These are phyloP conservation scores for Apostasia shenzhenica DNA, from an alignment of 106 monocot genomes.

Conservation along the genomic window DNA sequence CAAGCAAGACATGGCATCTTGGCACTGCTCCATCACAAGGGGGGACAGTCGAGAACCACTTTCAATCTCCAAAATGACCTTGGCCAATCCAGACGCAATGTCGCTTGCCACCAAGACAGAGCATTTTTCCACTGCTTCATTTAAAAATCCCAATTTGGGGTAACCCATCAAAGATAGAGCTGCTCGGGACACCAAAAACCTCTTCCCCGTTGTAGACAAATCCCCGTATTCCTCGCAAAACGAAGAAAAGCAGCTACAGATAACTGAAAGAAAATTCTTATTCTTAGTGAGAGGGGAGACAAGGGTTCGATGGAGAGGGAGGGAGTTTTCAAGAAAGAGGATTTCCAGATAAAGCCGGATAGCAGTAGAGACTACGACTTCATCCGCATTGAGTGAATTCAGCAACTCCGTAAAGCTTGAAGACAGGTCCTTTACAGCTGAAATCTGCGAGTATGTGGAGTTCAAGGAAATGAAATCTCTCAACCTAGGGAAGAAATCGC, in stretches of 20 bases:
- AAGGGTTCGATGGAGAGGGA: conserved; percentile 87
- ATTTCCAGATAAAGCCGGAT: conserved; percentile 58
- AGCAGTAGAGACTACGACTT: conserved; percentile 17
- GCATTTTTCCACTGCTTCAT: conserved; percentile 60
- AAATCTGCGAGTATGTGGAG: conserved; percentile 75
- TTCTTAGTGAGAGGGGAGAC: conserved; percentile 72
- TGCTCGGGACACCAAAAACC: conserved; percentile 67
- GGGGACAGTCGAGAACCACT: conserved; percentile 74
- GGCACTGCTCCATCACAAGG: conserved; percentile 91
- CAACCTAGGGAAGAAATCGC: conserved; percentile 38
- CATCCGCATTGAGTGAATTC: conserved; percentile 16
- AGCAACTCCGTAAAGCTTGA: conserved; percentile 47
- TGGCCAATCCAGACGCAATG: conserved; percentile 42
- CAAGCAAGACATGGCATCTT: conserved; percentile 96
- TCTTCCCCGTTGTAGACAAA: conserved; percentile 27
- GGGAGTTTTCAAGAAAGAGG: conserved; percentile 89
- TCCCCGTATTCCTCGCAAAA: conserved; percentile 46
- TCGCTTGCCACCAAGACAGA: conserved; percentile 51
- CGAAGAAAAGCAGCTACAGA: conserved; percentile 38
- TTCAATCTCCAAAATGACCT: conserved; percentile 42
- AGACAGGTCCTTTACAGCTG: conserved; percentile 58
- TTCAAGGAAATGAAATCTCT: conserved; percentile 39
- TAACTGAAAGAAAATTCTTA: conserved; percentile 29
- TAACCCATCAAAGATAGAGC: conserved; percentile 70
- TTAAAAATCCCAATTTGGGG: conserved; percentile 83